These are phyloP conservation scores for Claviceps citrina DNA, from an alignment of 2,329 filamentous ascomycete species.

Conservation along the genomic window DNA sequence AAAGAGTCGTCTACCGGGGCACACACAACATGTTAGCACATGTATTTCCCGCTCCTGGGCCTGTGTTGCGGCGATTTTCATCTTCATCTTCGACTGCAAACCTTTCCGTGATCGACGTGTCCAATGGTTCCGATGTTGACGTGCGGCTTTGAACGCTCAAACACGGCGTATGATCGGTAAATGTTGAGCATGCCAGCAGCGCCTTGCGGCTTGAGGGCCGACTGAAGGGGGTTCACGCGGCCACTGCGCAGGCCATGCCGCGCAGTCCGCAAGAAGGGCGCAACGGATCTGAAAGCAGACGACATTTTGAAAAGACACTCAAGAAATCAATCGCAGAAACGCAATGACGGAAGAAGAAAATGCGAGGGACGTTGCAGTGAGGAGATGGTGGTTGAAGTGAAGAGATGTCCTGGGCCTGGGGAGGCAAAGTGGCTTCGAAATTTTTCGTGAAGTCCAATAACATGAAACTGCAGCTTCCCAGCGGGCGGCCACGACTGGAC, in stretches of 20 bases:
- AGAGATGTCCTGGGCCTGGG: conserved; percentile 10
- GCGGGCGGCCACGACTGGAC: too few relatives aligned
- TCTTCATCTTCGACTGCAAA: conserved; percentile 23
- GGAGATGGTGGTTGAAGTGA: conserved; percentile 12
- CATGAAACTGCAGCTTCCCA: neutral
- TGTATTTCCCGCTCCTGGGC: neutral
- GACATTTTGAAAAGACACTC: conserved; percentile 46
- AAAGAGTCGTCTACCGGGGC: conserved; percentile 88
- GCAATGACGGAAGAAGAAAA: conserved; percentile 14
- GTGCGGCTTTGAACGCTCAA: conserved; percentile 86
- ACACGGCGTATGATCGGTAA: conserved; percentile 52
- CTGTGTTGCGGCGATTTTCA: neutral
- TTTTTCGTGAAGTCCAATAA: conserved; percentile 21
- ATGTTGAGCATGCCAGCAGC: conserved; percentile 49
- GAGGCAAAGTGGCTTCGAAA: conserved; percentile 15
- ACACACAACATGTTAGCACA: neutral
- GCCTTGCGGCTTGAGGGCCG: conserved; percentile 46
- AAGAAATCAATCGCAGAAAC: conserved; percentile 12
- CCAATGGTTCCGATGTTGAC: conserved; percentile 98
- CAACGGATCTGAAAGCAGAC: conserved; percentile 60
- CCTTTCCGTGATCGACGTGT: conserved; percentile 99
- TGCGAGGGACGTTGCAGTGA: conserved; percentile 7
- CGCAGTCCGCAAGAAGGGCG: conserved; percentile 69
- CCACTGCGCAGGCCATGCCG: conserved; percentile 56
- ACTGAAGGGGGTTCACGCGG: conserved; percentile 63